Evolutionary conservation across 306 rosid species (phyloP), one percentile per base, ranked within the genome.

Genomic region (Prunus mira): DNA sequence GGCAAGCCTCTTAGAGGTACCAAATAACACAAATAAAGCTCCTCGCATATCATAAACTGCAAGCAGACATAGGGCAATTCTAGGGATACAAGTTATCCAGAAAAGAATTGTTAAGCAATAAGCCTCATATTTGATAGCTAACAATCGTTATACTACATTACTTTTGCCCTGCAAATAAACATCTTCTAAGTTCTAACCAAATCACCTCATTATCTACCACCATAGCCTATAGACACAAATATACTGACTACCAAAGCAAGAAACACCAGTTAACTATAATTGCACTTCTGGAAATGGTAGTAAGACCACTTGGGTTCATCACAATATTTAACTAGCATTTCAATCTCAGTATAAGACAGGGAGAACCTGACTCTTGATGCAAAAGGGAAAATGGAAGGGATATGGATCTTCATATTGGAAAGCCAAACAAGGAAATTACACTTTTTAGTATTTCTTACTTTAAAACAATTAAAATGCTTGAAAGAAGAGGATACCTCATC

Each of bases 401-500:
- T 27, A 69, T 15, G 32, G 43, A 49, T 49, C 30, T 49, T 69
- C 45, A 25, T 47, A 9, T 15, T 30, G 38, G 17, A 52, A 54
- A 30, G 64, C 65, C 63, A 71, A 6, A 2, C 50, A 32, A 71
- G 54, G 50, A 3, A 71, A 71, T 5, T 54, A 28, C 50, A 32
- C 20, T n/a, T 6, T 13, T 9, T 43, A 43, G 25, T 18, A 43
- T 41, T 22, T 24, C 17, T 12, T 45, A 43, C 57, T 60, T 15
- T 9, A 2, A 14, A 46, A 15, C 14, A 15, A 52, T 67, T 34
- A 45, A 58, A 41, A 55, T n/a, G 73, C 71, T 66, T 45, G 67
- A 67, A 76, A 60, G 47, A 30, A 20, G 65, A 65, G 65, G 86
- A 71, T 79, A 87, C 98, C 91, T 87, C 86, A 72, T 91, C 89